These are phyloP conservation scores for Hymenoscyphus occultus DNA, from an alignment of 2,329 filamentous ascomycete species.

Conservation along the genomic window DNA sequence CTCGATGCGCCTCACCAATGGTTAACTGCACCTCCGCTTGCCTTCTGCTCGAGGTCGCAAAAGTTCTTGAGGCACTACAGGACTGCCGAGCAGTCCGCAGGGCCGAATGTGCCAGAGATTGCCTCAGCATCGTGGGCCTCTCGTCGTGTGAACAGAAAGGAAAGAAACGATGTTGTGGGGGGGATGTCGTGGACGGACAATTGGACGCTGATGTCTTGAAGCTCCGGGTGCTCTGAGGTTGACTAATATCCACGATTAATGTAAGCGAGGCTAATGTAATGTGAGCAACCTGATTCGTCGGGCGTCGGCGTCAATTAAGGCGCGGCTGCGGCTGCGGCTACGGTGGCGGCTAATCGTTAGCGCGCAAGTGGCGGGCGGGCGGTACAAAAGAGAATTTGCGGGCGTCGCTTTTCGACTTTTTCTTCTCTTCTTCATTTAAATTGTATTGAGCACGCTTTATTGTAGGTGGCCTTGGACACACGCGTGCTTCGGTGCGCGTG, in stretches of 20 bases:
- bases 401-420: constrained; percentile 26
- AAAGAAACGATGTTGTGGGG: constrained; percentile 28
- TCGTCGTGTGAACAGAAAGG: constrained; percentile 48
- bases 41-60: constrained; percentile 75
- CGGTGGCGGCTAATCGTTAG: background rate
- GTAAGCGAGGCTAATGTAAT: constrained; percentile 25
- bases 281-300: constrained; percentile 26
- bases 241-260: constrained; percentile 6
- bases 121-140: constrained; percentile 66
- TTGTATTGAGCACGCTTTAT: constrained; percentile 69
- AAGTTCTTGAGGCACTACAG: constrained; percentile 67
- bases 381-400: constrained; percentile 27
- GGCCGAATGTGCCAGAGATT: constrained; percentile 65
- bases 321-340: too few species aligned
- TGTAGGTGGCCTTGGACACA: constrained; percentile 64
- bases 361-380: background rate
- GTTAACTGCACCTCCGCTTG: constrained; percentile 95
- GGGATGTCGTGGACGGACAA: constrained; percentile 22
- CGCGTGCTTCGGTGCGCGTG: constrained; percentile 39
- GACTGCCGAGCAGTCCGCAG: constrained; percentile 61
- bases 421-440: constrained; percentile 43
- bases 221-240: constrained; percentile 15
- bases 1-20: constrained; percentile 63
- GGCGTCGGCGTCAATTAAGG: too few species aligned
- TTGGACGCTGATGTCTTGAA: constrained; percentile 21